These are phyloP conservation scores for Tubosaeta brunneosetosa DNA, from an alignment of 768 basidiomycete genomes.

Conservation along the genomic window DNA sequence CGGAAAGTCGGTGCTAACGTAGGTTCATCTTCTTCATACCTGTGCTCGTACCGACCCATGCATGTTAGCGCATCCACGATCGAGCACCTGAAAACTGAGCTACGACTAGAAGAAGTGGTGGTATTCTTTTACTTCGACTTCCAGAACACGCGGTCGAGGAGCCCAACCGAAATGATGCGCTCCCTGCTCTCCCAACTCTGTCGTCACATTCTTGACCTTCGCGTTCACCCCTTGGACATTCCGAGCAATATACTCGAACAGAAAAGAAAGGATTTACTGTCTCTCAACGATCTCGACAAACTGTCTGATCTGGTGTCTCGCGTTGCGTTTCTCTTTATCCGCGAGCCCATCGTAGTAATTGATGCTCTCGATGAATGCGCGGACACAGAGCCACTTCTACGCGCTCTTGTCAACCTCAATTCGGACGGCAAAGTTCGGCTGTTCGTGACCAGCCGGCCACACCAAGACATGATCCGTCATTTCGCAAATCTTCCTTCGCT, in stretches of 20 bases:
- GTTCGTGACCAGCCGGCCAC: neutral
- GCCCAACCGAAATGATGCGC: slow-evolving; percentile 1
- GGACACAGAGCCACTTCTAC: neutral
- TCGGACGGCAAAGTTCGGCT: neutral
- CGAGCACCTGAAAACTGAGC: too few relatives aligned
- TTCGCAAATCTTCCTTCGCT: too few relatives aligned
- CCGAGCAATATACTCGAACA: neutral
- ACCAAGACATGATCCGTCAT: too few relatives aligned
- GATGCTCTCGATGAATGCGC: too few relatives aligned
- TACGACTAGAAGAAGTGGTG: neutral
- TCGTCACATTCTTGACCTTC: neutral
- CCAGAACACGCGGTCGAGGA: neutral
- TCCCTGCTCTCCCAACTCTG: neutral
- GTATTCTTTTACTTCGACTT: slow-evolving; percentile 4
- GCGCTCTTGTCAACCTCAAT: neutral
- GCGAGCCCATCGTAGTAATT: too few relatives aligned
- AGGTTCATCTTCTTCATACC: neutral
- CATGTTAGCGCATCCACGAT: neutral
- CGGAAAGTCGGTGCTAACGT: slow-evolving; percentile 2
- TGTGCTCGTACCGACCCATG: neutral
- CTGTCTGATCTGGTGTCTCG: too few relatives aligned
- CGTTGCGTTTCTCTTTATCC: too few relatives aligned
- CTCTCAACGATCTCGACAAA: neutral
- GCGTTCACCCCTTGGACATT: neutral
- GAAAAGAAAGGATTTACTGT: neutral